These are phyloP conservation scores for Podosphaera xanthii DNA, from an alignment of 2,329 filamentous ascomycete species.

Conservation along the genomic window DNA sequence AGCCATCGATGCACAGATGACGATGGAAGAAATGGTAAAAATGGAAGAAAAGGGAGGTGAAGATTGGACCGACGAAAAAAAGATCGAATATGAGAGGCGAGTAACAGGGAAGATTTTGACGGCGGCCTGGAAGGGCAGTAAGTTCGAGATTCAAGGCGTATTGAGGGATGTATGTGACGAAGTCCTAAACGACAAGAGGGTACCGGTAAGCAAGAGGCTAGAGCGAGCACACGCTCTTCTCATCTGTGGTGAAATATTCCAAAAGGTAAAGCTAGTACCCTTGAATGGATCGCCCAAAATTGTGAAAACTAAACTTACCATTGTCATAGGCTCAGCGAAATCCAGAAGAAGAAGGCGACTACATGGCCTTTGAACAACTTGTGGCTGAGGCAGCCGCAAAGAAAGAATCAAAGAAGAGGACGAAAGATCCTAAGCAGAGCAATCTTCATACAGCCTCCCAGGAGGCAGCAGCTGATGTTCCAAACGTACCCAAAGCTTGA, in stretches of 20 bases:
- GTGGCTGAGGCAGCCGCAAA: slow-evolving; percentile 92
- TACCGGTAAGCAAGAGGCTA: slow-evolving; percentile 62
- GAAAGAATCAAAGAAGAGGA: slow-evolving; percentile 62
- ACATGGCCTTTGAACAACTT: slow-evolving; percentile 94
- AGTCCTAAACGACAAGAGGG: slow-evolving; percentile 57
- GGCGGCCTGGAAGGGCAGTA: slow-evolving; percentile 86
- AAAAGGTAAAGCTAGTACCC: slow-evolving; percentile 35
- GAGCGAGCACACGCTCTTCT: slow-evolving; percentile 80
- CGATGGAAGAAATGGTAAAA: slow-evolving; percentile 97
- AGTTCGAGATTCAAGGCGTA: slow-evolving; percentile 95
- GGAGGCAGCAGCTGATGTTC: slow-evolving; percentile 17
- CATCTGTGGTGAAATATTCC: slow-evolving; percentile 71
- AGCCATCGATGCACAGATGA: slow-evolving; percentile 91
- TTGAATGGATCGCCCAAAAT: not conserved
- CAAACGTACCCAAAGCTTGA: slow-evolving; percentile 18
- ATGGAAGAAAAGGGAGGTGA: slow-evolving; percentile 86
- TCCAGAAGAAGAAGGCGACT: slow-evolving; percentile 91
- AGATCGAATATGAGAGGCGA: slow-evolving; percentile 80
- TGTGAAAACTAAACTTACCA: slow-evolving; percentile 2
- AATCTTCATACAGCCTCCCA: slow-evolving; percentile 9
- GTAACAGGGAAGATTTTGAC: slow-evolving; percentile 97
- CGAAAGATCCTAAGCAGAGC: slow-evolving; percentile 26
- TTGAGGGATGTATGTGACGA: slow-evolving; percentile 82
- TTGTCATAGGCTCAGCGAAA: slow-evolving; percentile 54
- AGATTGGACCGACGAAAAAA: slow-evolving; percentile 95